A percentile compares a stretch with the other conserved stretches of the same genome.
Conservation (phyloP, 768 basidiomycete species). For the Mycena kentingensis region DNA sequence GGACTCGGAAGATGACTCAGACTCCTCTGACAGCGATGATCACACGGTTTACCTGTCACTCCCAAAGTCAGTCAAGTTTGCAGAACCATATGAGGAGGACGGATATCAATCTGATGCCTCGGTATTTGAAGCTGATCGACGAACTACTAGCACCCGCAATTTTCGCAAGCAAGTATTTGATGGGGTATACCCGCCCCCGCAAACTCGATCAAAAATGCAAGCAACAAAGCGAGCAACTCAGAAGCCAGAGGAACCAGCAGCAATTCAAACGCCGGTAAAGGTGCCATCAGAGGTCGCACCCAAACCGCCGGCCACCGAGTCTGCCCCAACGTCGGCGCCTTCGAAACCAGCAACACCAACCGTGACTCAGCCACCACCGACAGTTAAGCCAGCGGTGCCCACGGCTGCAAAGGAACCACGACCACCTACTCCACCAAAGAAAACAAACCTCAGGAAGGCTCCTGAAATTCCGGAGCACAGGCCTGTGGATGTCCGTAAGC, state of each 20-base stretch:
- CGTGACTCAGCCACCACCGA: too few relatives aligned
- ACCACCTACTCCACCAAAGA: too few relatives aligned
- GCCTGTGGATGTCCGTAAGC: too few relatives aligned
- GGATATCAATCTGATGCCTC: background rate
- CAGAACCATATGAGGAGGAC: background rate
- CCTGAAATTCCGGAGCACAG: background rate
- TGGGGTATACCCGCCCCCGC: constrained; percentile 3
- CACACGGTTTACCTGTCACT: too few relatives aligned
- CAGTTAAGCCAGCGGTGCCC: too few relatives aligned
- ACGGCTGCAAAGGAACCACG: too few relatives aligned
- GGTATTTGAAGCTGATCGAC: constrained; percentile 2
- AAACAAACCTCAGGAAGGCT: background rate
- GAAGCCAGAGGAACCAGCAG: background rate
- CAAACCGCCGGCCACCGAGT: background rate
- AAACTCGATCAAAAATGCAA: background rate
- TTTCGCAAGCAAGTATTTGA: constrained; percentile 2
- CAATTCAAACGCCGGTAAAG: background rate
- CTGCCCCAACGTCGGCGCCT: background rate
- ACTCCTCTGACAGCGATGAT: too few relatives aligned
- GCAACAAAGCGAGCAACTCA: background rate
- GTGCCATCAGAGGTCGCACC: background rate
- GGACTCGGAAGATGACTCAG: too few relatives aligned
- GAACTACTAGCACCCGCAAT: background rate
- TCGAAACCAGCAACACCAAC: background rate
- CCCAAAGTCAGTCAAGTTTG: background rate